phyloP scores from a whole-genome alignment of 441 rosid species.

The Croton setiger region DNA sequence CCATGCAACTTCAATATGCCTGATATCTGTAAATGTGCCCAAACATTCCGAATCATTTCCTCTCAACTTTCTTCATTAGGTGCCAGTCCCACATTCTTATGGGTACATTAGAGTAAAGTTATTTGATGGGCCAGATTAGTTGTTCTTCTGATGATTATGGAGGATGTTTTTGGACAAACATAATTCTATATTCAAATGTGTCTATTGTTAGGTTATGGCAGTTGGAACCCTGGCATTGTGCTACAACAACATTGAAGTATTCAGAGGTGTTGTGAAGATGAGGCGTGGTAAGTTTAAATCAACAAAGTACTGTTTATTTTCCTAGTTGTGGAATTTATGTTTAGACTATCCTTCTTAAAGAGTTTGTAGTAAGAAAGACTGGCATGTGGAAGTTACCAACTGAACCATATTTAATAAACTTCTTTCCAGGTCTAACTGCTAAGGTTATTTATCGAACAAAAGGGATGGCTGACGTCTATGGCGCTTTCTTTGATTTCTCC shows the following conservation, averaged over 20 bases:
- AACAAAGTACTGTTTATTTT: constrained; percentile 10
- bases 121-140: neutral
- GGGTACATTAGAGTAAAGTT: neutral
- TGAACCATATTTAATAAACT: constrained; percentile 7
- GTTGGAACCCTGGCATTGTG: constrained; percentile 91
- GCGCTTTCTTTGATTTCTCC: constrained; percentile 83
- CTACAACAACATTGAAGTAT: constrained; percentile 88
- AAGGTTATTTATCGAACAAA: constrained; percentile 76
- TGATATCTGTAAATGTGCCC: neutral
- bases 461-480: constrained; percentile 86
- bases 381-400: neutral
- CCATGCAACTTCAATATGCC: neutral
- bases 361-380: neutral
- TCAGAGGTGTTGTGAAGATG: constrained; percentile 88
- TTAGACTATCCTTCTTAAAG: neutral
- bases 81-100: neutral
- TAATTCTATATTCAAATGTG: constrained; percentile 27
- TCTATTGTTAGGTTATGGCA: constrained; percentile 73
- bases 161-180: constrained; percentile 12
- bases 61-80: neutral
- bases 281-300: constrained; percentile 78
- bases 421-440: constrained; percentile 80
- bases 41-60: neutral
- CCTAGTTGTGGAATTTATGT: constrained; percentile 12
- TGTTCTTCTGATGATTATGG: constrained; percentile 5